Conservation (phyloP, 345 rosid genomes). For the Eutrema heterophyllum region DNA sequence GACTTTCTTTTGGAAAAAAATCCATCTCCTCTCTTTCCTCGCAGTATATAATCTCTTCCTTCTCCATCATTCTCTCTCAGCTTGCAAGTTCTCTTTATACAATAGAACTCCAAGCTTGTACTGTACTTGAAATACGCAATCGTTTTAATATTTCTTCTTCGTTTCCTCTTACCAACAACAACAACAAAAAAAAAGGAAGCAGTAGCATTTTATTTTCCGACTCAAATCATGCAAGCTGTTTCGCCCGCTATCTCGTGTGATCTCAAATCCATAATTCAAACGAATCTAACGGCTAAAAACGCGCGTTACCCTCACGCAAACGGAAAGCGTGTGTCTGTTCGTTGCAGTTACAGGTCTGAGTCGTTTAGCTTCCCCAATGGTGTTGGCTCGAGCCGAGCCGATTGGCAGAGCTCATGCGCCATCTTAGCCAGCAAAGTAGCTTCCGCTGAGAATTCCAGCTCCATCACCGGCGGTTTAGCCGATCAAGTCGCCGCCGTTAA, state of each 20-base stretch:
- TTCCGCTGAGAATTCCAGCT: slow-evolving; percentile 40
- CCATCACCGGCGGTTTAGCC: slow-evolving; percentile 10
- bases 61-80: slow-evolving; percentile 19
- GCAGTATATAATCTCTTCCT: slow-evolving; percentile 21
- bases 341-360: slow-evolving; percentile 45
- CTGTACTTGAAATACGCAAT: slow-evolving; percentile 2
- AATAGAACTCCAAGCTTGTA: slow-evolving; percentile 24
- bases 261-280: slow-evolving; percentile 11
- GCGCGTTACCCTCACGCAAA: slow-evolving; percentile 10
- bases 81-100: slow-evolving; percentile 28
- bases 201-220: neutral
- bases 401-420: slow-evolving; percentile 90
- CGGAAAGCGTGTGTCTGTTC: slow-evolving; percentile 9
- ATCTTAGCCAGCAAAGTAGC: slow-evolving; percentile 65
- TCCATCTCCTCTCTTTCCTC: neutral
- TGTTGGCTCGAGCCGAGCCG: slow-evolving; percentile 47
- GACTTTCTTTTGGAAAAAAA: neutral
- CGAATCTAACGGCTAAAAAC: slow-evolving; percentile 19
- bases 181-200: too few species aligned
- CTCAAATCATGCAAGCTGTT: slow-evolving; percentile 41
- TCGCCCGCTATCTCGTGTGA: slow-evolving; percentile 31
- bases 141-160: neutral
- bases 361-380: slow-evolving; percentile 48
- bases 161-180: neutral
- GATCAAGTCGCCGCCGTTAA: slow-evolving; percentile 50